phyloP scores from a whole-genome alignment of 2,329 filamentous ascomycete genomes.

The Xylaria multiplex region DNA sequence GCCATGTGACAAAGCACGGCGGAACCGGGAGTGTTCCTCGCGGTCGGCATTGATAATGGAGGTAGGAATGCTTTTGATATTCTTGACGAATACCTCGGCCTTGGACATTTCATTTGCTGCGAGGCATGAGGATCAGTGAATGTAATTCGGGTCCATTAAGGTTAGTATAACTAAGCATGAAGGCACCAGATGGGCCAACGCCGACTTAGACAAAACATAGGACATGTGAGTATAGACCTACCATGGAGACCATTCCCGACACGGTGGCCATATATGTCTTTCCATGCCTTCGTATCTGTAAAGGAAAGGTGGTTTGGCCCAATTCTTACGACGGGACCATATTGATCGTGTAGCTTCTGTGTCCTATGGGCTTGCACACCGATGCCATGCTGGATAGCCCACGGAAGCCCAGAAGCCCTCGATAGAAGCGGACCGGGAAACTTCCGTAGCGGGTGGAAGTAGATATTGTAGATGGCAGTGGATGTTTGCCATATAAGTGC shows the following conservation, averaged over 20 bases:
- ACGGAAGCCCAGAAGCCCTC: slow-evolving; percentile 42
- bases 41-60: slow-evolving; percentile 47
- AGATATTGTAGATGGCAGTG: slow-evolving; percentile 45
- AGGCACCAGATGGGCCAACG: background rate
- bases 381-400: slow-evolving; percentile 38
- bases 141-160: background rate
- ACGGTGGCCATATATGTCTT: slow-evolving; percentile 50
- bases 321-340: slow-evolving; percentile 40
- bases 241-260: slow-evolving; percentile 39
- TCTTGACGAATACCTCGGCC: slow-evolving; percentile 31
- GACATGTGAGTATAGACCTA: slow-evolving; percentile 13
- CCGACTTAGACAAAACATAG: background rate
- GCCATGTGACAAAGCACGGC: slow-evolving; percentile 48
- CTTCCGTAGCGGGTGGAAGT: slow-evolving; percentile 45
- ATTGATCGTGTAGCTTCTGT: slow-evolving; percentile 42
- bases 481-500: slow-evolving; percentile 37
- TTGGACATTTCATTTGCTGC: slow-evolving; percentile 44
- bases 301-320: slow-evolving; percentile 48
- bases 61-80: slow-evolving; percentile 38
- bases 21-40: slow-evolving; percentile 45
- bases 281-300: slow-evolving; percentile 46
- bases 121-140: background rate
- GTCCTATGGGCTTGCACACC: slow-evolving; percentile 43
- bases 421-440: slow-evolving; percentile 44
- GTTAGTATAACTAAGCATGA: background rate